These are phyloP conservation scores for Aureoboletus auriporus DNA, from an alignment of 768 basidiomycete species.

Conservation along the genomic window DNA sequence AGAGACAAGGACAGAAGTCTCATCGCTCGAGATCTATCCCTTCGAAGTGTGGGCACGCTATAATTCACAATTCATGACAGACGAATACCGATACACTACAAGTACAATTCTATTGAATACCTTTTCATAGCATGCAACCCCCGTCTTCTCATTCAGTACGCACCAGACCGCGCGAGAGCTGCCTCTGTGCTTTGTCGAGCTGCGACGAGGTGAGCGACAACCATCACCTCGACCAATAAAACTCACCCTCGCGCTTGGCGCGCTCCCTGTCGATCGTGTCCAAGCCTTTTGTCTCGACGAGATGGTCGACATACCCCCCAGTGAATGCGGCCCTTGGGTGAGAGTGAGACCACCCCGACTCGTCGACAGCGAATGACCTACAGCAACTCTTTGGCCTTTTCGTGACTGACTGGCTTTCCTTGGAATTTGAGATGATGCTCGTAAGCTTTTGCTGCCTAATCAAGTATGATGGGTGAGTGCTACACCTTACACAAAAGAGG, in stretches of 20 bases:
- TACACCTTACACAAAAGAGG: neutral
- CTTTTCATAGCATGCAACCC: neutral
- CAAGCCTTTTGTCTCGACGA: conserved; percentile 24
- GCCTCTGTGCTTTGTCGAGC: conserved; percentile 9
- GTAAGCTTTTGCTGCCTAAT: conserved; percentile 29
- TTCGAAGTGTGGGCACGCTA: conserved; percentile 65
- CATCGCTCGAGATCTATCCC: conserved; percentile 68
- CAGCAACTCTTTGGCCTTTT: conserved; percentile 22
- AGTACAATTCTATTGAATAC: neutral
- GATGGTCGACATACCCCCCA: conserved; percentile 23
- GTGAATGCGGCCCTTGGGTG: conserved; percentile 20
- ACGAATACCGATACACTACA: conserved; percentile 14
- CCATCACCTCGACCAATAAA: no score
- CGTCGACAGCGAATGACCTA: conserved; percentile 2
- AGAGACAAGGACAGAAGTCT: conserved; percentile 72
- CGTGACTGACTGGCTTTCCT: conserved; percentile 23
- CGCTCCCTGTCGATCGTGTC: conserved; percentile 17
- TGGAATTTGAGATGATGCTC: conserved; percentile 15
- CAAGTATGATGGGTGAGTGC: neutral
- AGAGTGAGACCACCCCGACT: neutral
- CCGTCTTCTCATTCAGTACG: conserved; percentile 9
- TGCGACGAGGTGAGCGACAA: conserved; percentile 5
- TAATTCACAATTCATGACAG: conserved; percentile 25
- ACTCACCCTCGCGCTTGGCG: conserved; percentile 22
- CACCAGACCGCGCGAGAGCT: conserved; percentile 11